Base-by-base conservation (phyloP, 2,329 filamentous ascomycete genomes). In the Orbilia ellipsospora region DNA sequence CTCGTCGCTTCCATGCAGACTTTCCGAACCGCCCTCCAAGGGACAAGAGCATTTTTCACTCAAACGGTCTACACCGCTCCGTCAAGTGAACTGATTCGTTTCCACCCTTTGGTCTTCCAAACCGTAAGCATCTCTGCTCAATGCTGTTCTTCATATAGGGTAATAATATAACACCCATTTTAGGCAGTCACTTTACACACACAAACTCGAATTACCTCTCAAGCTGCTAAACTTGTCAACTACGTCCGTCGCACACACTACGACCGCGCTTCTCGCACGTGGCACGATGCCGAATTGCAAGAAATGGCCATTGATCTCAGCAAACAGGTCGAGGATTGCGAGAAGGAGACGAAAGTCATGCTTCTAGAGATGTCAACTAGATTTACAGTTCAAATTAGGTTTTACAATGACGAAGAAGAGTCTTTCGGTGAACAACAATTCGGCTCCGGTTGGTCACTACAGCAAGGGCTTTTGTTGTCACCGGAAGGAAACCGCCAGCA, bases 81-180 rank as follows among this genome's bases (percentile, higher is more conserved):
- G 10, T 13, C 20, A 0, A 54, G 48, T 3, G 51, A 60, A 7
- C 23, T 65, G 3, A 23, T 36, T 3, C 57, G 42, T 20, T 44
- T 69, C 15, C 72, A 75, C 28, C 64, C 57, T 4, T 52, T 75
- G 3, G 72, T 75, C 12, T 75, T 75, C 31, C 64, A 69, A 36
- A 75, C 72, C 4, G 72, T 65, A 48, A 23, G 59, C 64, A 20
- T n/a, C n/a, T n/a, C n/a, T n/a, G n/a, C n/a, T n/a, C n/a, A n/a
- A n/a, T n/a, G n/a, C n/a, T n/a, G n/a, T n/a, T n/a, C n/a, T n/a
- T n/a, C 23, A n/a, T n/a, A 26, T 5, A 13, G n/a, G 26, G 10
- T 18, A 45, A 44, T 13, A 20, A 52, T 40, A 4, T 23, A 42
- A 42, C 20, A 13, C 15, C 51, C 15, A 48, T n/a, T 23, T 36